Percentiles rank a stretch among this genome's conserved stretches.
phyloP scores from a whole-genome alignment of 768 basidiomycete species.

The Guyanaporus albipodus region DNA sequence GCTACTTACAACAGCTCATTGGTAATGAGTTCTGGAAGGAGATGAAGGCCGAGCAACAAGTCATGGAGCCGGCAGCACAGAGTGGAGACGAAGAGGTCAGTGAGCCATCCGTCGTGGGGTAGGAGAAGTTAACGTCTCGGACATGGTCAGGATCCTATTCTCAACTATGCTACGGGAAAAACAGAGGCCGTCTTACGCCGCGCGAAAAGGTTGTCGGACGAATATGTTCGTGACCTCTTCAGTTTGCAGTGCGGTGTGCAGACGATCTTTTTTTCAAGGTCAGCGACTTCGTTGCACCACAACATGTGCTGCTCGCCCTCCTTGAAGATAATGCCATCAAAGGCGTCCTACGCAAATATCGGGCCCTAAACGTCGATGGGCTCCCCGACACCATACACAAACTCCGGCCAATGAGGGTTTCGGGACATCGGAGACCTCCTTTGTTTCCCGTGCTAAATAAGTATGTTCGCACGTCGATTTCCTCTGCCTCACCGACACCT shows the following conservation, averaged over 20 bases:
- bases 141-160: not conserved
- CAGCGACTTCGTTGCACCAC: not conserved
- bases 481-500: not conserved
- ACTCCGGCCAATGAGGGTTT: not conserved
- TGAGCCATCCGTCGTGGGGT: not conserved
- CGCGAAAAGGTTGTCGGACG: not conserved
- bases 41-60: no score
- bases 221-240: not conserved
- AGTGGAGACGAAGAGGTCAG: not conserved
- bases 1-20: not conserved
- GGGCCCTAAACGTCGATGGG: not conserved
- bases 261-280: not conserved
- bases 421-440: not conserved
- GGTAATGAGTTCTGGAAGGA: not conserved
- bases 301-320: not conserved
- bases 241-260: not conserved
- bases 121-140: not conserved
- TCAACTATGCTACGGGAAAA: not conserved
- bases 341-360: not conserved
- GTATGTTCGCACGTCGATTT: not conserved
- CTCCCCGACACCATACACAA: not conserved
- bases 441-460: not conserved
- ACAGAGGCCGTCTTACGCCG: not conserved
- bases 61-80: no score
- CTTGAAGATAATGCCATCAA: not conserved